Evolutionary conservation across 192 early-diverging fungal species (phyloP), one percentile per base, ranked within the genome.

Genomic region (Kickxella alabastrina): DNA sequence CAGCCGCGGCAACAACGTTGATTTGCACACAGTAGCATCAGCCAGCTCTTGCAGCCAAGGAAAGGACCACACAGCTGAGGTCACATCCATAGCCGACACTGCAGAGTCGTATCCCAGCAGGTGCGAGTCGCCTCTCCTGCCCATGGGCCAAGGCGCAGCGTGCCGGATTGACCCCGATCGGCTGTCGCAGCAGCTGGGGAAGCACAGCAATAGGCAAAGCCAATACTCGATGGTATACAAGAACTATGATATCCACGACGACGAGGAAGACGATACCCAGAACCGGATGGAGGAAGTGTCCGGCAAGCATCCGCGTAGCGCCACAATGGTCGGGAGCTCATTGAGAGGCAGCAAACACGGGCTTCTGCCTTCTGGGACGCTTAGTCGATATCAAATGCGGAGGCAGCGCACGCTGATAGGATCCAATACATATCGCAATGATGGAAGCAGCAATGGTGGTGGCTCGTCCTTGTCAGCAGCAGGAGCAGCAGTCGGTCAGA

Each of bases 81-180:
- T 34, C 22, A 15, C 34, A 10, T 48, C 55, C 8, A 34, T 48
- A 4, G 38, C 29, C 25, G 38, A 36, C 8, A 13, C 40, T 8
- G 48, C 26, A 10, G 53, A 60, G 22, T 50, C 69, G 21, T 47
- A 65, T 37, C 62, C 62, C 17, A 65, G 69, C 52, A 46, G 71
- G 37, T 75, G 71, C 53, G 71, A 66, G 47, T 75, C 71, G 38
- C 71, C 71, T 21, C 56, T 75, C 35, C 65, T 75, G 43, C 71
- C 71, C n/a, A 75, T 75, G 71, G 71, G 71, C 38, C 63, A 74
- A 48, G 28, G 32, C 51, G 41, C 52, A 10, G 45, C 53, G n/a
- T 39, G 47, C 25, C 50, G 51, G 43, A 48, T 42, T 13, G 71
- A 65, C 53, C 51, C 59, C 15, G 64, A 63, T 28, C 59, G 71